Conservation (phyloP, 352 stramenopile genomes). For the Phytopythium ostracodes region DNA sequence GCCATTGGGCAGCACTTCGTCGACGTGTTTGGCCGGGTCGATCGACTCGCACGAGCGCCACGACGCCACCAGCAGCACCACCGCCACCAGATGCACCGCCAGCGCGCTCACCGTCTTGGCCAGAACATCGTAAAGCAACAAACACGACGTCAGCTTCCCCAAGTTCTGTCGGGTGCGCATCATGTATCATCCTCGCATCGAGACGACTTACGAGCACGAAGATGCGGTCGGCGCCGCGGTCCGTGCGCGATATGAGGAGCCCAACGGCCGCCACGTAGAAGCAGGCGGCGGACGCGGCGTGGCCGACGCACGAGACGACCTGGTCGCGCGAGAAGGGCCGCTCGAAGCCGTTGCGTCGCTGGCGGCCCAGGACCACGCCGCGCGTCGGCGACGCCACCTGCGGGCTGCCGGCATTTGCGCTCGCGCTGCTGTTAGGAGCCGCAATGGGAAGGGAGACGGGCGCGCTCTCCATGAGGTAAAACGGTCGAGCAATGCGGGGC, state of each 20-base stretch:
- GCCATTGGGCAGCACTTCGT: slow-evolving; percentile 32
- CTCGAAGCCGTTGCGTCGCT: slow-evolving; percentile 69
- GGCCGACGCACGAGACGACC: slow-evolving; percentile 65
- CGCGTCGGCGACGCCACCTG: background rate
- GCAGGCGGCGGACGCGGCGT: slow-evolving; percentile 54
- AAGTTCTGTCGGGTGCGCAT: background rate
- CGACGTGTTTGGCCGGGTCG: slow-evolving; percentile 43
- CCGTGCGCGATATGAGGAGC: slow-evolving; percentile 14
- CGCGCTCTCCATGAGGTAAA: background rate
- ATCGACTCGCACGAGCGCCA: slow-evolving; percentile 75
- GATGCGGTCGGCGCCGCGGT: slow-evolving; percentile 2
- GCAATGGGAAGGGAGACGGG: background rate
- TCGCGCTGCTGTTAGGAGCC: background rate
- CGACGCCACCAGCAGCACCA: slow-evolving; percentile 42
- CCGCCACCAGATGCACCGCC: slow-evolving; percentile 42
- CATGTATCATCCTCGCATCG: no score
- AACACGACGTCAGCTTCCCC: background rate
- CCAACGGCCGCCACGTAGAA: slow-evolving; percentile 49
- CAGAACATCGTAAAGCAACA: background rate
- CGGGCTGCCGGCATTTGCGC: background rate
- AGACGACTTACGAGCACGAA: slow-evolving; percentile 11
- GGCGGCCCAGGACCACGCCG: slow-evolving; percentile 21
- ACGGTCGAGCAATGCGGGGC: no score
- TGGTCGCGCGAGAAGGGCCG: slow-evolving; percentile 74
- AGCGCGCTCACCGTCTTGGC: slow-evolving; percentile 49